Percentiles rank a stretch among this genome's conserved stretches.
Evolutionary conservation across 192 early-diverging fungal species (phyloP).

Genomic region (Oehlia diaphana): DNA sequence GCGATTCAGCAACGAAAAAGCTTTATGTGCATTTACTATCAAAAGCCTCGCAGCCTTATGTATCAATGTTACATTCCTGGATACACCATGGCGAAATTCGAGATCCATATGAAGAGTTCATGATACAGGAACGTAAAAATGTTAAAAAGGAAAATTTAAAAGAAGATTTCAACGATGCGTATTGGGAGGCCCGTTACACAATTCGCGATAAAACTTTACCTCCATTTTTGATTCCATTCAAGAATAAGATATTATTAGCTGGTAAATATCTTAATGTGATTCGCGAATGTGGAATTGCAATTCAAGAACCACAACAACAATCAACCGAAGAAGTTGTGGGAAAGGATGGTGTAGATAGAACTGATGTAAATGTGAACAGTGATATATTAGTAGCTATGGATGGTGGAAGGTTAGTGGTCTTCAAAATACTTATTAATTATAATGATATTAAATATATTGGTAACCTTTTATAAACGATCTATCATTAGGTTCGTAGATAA

Average conservation of each 20-base stretch:
- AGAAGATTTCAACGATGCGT: slow-evolving; percentile 80
- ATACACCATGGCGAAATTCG: slow-evolving; percentile 85
- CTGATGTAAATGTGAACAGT: slow-evolving; percentile 27
- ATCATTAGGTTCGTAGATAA: slow-evolving; percentile 61
- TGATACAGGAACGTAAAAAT: slow-evolving; percentile 75
- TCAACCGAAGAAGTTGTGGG: slow-evolving; percentile 29
- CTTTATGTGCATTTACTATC: slow-evolving; percentile 80
- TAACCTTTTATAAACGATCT: no score
- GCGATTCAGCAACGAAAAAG: slow-evolving; percentile 71
- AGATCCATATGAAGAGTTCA: slow-evolving; percentile 91
- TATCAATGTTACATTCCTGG: slow-evolving; percentile 83
- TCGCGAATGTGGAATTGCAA: slow-evolving; percentile 71
- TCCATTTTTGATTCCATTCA: slow-evolving; percentile 71
- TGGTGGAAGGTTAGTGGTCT: slow-evolving; percentile 44
- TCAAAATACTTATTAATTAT: background rate
- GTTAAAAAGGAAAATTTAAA: slow-evolving; percentile 59
- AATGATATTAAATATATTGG: background rate
- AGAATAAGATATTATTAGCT: slow-evolving; percentile 80
- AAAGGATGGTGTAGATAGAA: slow-evolving; percentile 27
- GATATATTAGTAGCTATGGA: slow-evolving; percentile 63
- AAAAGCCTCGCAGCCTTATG: slow-evolving; percentile 79
- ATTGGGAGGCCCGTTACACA: slow-evolving; percentile 82
- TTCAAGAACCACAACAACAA: slow-evolving; percentile 37
- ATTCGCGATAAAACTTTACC: slow-evolving; percentile 68
- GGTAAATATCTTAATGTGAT: slow-evolving; percentile 97